Evolutionary conservation across 306 rosid genomes (phyloP), one percentile per base, ranked within the genome.

Genomic region (Trifolium dubium): DNA sequence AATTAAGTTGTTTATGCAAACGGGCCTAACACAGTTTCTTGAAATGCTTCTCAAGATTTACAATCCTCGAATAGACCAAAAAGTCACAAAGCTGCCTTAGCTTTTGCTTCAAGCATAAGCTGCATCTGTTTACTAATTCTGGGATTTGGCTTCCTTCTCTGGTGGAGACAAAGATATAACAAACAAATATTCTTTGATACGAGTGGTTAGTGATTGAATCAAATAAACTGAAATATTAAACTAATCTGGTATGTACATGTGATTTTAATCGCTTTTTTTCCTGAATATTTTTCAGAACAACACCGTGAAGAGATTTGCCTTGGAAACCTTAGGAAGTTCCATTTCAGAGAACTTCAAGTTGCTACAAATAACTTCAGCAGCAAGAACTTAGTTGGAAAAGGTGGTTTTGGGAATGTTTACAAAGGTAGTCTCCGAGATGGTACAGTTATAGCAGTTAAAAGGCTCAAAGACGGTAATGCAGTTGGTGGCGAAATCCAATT

Each of bases 331-430:
- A 88, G 73, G 82, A 86, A 85, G 75, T 92, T 92, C 69, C 93
- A 85, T 71, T 92, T 92, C 82, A 83, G 93, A 87, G 99, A 95
- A 63, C 97, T 95, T 80, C 99, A 95, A 62, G 58, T 83, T 55
- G 97, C 97, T 17, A 94, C 99, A 58, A 84, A 88, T 79, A 88
- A 88, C 76, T 94, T 94, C 90, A 88, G 97, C 90, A 82, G 88
- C 85, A 91, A 89, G 70, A 89, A 91, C 82, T 76, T 94, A 86
- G 50, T 92, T 28, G 99, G 97, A 0, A 91, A 88, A 79, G 99
- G 99, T 11, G 99, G 99, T 11, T 94, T 88, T 23, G 99, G 97
- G 50, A 82, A 94, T 83, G 99, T 94, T n/a, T 94, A 89, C 84
- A 94, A 89, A 89, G 99, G 97, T 34, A 80, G 69, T 79, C 96